A percentile compares a stretch with the other conserved stretches of the same genome.
phyloP scores from a whole-genome alignment of 1,284 basidiomycete genomes.

The Tilletia horrida region DNA sequence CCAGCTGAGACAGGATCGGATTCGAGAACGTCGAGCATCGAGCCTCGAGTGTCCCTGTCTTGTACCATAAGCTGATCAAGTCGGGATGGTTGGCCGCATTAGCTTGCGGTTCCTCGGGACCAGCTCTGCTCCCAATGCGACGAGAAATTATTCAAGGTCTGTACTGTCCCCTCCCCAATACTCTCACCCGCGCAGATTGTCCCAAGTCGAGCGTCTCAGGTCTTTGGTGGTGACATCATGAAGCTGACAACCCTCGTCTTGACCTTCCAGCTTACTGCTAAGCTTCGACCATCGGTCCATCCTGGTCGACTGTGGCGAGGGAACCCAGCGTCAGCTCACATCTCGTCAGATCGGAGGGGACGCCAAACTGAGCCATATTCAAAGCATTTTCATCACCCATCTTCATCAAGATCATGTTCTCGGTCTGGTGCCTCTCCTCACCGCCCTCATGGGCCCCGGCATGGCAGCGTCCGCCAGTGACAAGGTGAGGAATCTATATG shows the following conservation, averaged over 20 bases:
- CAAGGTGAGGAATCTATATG: background rate
- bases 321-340: slow-evolving; percentile 47
- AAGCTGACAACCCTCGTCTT: background rate
- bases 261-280: slow-evolving; percentile 33
- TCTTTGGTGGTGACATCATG: background rate
- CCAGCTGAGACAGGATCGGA: no score
- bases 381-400: slow-evolving; percentile 50
- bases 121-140: slow-evolving; percentile 44
- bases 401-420: slow-evolving; percentile 48
- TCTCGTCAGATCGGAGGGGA: slow-evolving; percentile 39
- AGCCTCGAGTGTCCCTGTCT: no score
- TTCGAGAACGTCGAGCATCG: no score
- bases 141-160: slow-evolving; percentile 48
- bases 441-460: slow-evolving; percentile 49
- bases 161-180: background rate
- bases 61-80: background rate
- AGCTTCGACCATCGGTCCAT: slow-evolving; percentile 41
- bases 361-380: slow-evolving; percentile 41
- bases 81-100: slow-evolving; percentile 21
- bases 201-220: no score
- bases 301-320: slow-evolving; percentile 54
- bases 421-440: slow-evolving; percentile 48
- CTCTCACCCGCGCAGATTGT: background rate
- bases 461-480: slow-evolving; percentile 21
- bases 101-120: slow-evolving; percentile 50